Conservation (phyloP, 2,329 filamentous ascomycete species). For the Trichoderma simmonsii region DNA sequence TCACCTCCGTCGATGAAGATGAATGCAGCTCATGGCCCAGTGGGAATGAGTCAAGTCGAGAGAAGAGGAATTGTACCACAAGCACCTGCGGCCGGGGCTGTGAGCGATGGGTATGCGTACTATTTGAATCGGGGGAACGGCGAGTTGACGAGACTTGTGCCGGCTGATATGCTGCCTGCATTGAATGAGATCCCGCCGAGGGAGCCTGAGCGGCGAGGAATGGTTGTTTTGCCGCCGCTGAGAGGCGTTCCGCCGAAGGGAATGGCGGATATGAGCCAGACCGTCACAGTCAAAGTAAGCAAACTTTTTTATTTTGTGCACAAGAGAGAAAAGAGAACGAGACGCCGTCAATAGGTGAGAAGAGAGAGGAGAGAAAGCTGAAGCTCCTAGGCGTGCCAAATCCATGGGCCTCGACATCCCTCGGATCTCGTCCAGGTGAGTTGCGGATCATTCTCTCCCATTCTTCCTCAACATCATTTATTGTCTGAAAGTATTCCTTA, state of each 20-base stretch:
- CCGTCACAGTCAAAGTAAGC: constrained; percentile 41
- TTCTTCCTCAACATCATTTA: constrained; percentile 20
- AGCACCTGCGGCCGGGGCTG: background rate
- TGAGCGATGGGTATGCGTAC: constrained; percentile 41
- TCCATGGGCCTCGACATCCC: constrained; percentile 20
- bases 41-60: background rate
- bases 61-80: background rate
- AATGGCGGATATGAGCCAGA: constrained; percentile 37
- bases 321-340: background rate
- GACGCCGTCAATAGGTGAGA: background rate
- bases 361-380: constrained; percentile 26
- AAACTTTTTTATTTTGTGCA: background rate
- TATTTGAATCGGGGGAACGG: constrained; percentile 54
- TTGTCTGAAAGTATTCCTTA: too few relatives aligned
- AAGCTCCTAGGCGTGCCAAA: constrained; percentile 28
- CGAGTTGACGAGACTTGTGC: constrained; percentile 51
- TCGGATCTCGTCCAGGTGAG: constrained; percentile 35
- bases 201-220: constrained; percentile 38
- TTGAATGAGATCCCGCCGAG: constrained; percentile 42
- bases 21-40: background rate
- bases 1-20: background rate
- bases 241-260: constrained; percentile 37
- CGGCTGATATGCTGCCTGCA: constrained; percentile 51
- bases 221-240: constrained; percentile 48
- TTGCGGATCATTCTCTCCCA: background rate